A percentile compares a stretch with the other conserved stretches of the same genome.
Evolutionary conservation across 192 early-diverging fungal species (phyloP).

Genomic region (Coemansia javaensis): DNA sequence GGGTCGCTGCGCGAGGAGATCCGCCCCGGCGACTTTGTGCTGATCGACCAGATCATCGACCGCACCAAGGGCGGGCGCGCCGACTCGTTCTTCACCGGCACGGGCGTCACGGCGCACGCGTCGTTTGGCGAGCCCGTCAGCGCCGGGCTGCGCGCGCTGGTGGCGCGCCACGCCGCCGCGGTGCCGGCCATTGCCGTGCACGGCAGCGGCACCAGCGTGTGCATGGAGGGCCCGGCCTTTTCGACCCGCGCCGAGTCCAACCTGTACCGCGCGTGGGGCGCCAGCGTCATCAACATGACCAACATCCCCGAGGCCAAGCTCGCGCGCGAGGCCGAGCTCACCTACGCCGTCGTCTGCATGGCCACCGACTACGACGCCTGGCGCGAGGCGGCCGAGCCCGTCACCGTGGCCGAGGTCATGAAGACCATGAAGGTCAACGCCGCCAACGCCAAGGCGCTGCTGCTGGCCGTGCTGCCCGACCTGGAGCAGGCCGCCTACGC

Average conservation of each 20-base stretch:
- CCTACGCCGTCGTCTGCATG: constrained; percentile 99
- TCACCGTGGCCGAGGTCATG: constrained; percentile 83
- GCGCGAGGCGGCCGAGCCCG: constrained; percentile 73
- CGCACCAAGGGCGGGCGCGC: constrained; percentile 94
- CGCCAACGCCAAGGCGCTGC: constrained; percentile 74
- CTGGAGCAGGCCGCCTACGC: constrained; percentile 59
- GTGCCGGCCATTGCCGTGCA: constrained; percentile 59
- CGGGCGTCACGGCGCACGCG: constrained; percentile 88
- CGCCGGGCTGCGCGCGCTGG: constrained; percentile 62
- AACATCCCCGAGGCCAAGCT: constrained; percentile 95
- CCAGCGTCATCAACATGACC: constrained; percentile 97
- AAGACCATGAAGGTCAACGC: constrained; percentile 82
- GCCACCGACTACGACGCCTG: constrained; percentile 97
- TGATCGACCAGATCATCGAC: constrained; percentile 94
- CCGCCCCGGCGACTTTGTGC: constrained; percentile 87
- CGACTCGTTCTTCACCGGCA: constrained; percentile 89
- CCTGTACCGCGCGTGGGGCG: constrained; percentile 92
- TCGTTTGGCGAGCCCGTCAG: constrained; percentile 95
- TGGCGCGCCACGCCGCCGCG: constrained; percentile 57
- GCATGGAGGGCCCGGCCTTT: constrained; percentile 99
- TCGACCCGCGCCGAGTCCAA: constrained; percentile 95
- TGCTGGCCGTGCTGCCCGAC: constrained; percentile 72
- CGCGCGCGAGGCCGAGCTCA: constrained; percentile 96
- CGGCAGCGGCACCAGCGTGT: constrained; percentile 78
- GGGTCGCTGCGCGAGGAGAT: constrained; percentile 94